Base-by-base conservation (phyloP, 2,329 filamentous ascomycete genomes). In the Chrysoporthe cubensis region DNA sequence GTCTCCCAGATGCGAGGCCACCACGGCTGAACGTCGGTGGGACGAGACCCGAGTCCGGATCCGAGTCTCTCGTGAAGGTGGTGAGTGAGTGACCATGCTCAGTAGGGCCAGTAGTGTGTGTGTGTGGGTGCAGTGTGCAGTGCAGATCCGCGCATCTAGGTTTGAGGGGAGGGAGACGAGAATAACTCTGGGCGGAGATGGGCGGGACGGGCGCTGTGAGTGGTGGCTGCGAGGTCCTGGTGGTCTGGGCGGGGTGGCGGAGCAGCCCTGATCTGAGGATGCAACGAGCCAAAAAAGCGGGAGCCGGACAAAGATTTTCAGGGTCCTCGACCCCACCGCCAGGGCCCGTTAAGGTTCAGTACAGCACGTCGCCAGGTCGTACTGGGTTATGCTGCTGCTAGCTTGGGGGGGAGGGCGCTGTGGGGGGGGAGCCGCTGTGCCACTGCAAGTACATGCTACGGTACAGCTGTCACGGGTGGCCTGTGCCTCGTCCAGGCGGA, bases 181-280 rank as follows among this genome's bases (percentile, higher is more conserved):
- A 57, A 40, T 40, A 57, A 57, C 18, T 37, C 40, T 5, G 54
- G 54, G 32, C 40, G 14, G 34, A 37, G 16, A 57, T 37, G 32
- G 54, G 16, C 21, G 26, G 26, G 26, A 26, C 26, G 26, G 26
- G 26, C 26, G 26, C 32, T 40, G 48, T 26, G 34, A 42, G 44
- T 21, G 43, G 43, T 52, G 60, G 34, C 14, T 40, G 44, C 26
- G 16, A 40, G 26, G 59, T 50, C 16, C 18, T 40, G 26, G 50
- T 40, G 44, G 44, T 34, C 44, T 46, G 44, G 60, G 50, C 44
- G 7, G 37, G 40, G 60, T 62, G 60, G 60, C 60, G 48, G 60
- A 62, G 60, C 34, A 37, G 54, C 54, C 54, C 34, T 57, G 54
- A n/a, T 37, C 18, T 37, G 32, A 34, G 26, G 8, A n/a, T 56